Percentiles rank a stretch among this genome's conserved stretches.
These are phyloP conservation scores for Leishmania martiniquensis DNA, from an alignment of 208 protist species.

Conservation along the genomic window DNA sequence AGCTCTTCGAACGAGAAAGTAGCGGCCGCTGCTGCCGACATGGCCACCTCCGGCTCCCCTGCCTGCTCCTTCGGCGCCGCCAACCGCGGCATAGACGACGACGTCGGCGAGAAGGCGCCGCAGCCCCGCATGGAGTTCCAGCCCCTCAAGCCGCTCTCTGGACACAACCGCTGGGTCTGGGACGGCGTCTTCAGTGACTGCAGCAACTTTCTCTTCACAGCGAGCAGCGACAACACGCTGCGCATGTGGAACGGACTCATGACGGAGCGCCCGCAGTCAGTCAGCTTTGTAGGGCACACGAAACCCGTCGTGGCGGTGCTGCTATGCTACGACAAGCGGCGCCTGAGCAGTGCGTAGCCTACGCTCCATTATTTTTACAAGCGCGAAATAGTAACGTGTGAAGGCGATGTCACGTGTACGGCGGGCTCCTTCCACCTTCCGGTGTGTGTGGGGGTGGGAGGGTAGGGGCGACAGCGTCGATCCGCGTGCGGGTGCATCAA, in stretches of 20 bases:
- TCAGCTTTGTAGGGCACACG: slow-evolving; percentile 70
- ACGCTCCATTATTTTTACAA: too few species aligned
- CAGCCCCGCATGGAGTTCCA: slow-evolving; percentile 45
- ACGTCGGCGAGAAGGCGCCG: slow-evolving; percentile 41
- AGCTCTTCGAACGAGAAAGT: background rate
- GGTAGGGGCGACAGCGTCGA: too few species aligned
- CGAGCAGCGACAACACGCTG: slow-evolving; percentile 78
- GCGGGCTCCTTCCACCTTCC: too few species aligned
- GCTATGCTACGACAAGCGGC: slow-evolving; percentile 38
- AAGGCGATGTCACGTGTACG: too few species aligned
- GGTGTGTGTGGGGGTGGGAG: too few species aligned
- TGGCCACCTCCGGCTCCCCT: background rate
- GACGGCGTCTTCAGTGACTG: slow-evolving; percentile 85
- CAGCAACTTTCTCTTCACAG: slow-evolving; percentile 72
- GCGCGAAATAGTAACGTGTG: background rate
- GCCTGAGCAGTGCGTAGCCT: background rate
- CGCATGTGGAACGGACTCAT: slow-evolving; percentile 76
- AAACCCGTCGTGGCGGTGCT: slow-evolving; percentile 77
- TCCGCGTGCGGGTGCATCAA: too few species aligned
- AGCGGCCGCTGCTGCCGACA: background rate
- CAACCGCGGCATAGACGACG: slow-evolving; percentile 36
- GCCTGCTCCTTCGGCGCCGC: slow-evolving; percentile 11
- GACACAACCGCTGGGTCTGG: slow-evolving; percentile 88
- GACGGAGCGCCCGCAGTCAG: slow-evolving; percentile 67
- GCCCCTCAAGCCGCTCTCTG: slow-evolving; percentile 63